Evolutionary conservation across 306 rosid genomes (phyloP), one percentile per base, ranked within the genome.

Genomic region (Purshia tridentata): DNA sequence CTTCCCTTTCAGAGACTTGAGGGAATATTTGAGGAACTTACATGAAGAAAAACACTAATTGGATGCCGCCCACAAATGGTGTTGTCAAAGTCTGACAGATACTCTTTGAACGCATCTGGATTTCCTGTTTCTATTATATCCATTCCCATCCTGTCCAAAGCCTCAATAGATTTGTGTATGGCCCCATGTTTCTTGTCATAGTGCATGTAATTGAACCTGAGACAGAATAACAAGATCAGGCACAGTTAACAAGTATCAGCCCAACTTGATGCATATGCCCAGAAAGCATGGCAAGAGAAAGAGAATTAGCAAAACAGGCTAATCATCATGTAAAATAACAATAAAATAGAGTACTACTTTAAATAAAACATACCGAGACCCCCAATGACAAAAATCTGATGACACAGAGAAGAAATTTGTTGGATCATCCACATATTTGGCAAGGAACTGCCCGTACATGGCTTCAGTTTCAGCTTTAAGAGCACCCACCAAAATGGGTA

Each of bases 331-430:
- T 67, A 67, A 18, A 48, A 51, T 9, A 16, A n/a, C 67, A 57
- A 51, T 46, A 37, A 29, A 67, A 64, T 49, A 18, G 40, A 69
- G 49, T 37, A 69, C 16, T 51, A 18, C 62, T 8, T 3, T 54
- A 37, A 75, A 12, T 6, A 9, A 49, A 50, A 79, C 93, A 61
- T 83, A 93, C 98, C 97, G 86, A 76, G 93, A 77, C 46, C 98
- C 99, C 99, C 99, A 95, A 47, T 95, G 99, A 80, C 99, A 95
- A 81, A 95, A 95, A 72, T 95, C 99, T 22, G 99, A 95, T 5
- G 97, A 91, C 70, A 93, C 82, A 0, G 92, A 91, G 74, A 91
- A 93, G 80, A 93, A 90, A 83, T 84, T 93, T 55, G 67, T 84
- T 39, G 97, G 93, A 73, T 93, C 89, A 69, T 88, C 96, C 20